Evolutionary conservation across 2,329 filamentous ascomycete genomes (phyloP).

Genomic region (Calonectria naviculata): DNA sequence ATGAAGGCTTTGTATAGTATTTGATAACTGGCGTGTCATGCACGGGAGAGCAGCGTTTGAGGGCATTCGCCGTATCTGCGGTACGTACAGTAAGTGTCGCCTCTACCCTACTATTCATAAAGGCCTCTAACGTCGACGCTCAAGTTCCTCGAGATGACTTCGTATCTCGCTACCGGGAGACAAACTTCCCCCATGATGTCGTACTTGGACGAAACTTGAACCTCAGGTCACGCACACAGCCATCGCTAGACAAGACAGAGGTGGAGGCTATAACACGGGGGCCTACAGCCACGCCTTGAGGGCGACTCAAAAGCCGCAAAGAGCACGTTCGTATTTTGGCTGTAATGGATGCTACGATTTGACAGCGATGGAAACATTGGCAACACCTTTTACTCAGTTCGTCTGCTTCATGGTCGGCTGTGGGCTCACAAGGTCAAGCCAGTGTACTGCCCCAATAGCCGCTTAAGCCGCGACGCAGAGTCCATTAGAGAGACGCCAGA

Average conservation of each 20-base stretch:
- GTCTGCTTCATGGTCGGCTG: background rate
- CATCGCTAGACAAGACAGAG: slow-evolving; percentile 5
- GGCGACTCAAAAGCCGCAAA: background rate
- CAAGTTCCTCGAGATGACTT: slow-evolving; percentile 85
- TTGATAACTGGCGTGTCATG: slow-evolving; percentile 95
- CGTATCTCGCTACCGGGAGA: slow-evolving; percentile 78
- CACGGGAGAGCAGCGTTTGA: slow-evolving; percentile 88
- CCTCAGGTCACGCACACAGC: slow-evolving; percentile 28
- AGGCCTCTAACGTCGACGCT: background rate
- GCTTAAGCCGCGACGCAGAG: background rate
- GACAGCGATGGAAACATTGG: background rate
- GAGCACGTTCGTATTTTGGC: background rate
- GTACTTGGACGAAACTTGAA: slow-evolving; percentile 53
- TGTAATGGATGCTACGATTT: background rate
- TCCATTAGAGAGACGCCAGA: background rate
- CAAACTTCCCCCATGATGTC: slow-evolving; percentile 67
- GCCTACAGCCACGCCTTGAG: slow-evolving; percentile 7
- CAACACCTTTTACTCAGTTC: background rate
- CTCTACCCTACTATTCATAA: too few species aligned
- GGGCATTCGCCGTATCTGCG: slow-evolving; percentile 88
- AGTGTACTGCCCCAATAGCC: background rate
- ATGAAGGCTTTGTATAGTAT: slow-evolving; percentile 65
- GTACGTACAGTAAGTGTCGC: slow-evolving; percentile 80
- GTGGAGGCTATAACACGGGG: slow-evolving; percentile 11
- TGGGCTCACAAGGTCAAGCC: background rate